Evolutionary conservation across 176 grass and related monocot species (phyloP), one percentile per base, ranked within the genome.

Genomic region (Otatea glauca): DNA sequence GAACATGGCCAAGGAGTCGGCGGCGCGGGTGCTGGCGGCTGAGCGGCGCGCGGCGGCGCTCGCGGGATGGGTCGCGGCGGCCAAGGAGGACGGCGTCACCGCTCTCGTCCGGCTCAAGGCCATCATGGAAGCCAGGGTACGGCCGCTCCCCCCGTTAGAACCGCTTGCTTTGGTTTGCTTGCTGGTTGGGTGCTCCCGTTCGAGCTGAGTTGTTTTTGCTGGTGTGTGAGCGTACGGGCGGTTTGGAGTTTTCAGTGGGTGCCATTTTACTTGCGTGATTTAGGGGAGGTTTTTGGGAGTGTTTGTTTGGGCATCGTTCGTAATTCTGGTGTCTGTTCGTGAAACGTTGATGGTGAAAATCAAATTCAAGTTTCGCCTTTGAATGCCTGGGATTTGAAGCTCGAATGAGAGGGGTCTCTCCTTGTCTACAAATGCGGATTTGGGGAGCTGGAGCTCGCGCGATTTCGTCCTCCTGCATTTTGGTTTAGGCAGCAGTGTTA

Each of bases 1-100:
- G 53, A 94, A 93, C 86, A 93, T 90, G 62, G 90, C 88, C 77
- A 86, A 87, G 85, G 95, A 94, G 81, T 94, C 92, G 66, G 95
- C 95, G 48, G 90, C 92, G 55, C 90, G 95, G 88, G 90, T 94
- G 81, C 89, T 97, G 84, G 81, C 92, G 78, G 86, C 87, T 84
- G 95, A 97, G 86, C 87, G 84, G 10, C 88, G 91, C 81, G 82
- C 84, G 32, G 53, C 87, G 27, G 71, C 37, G 62, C 74, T 86
- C 60, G 66, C 74, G 43, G 83, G 59, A 5, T 74, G 72, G 48
- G 44, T 86, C 24, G 68, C 58, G 23, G 65, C 78, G 15, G 84
- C 87, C 41, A 94, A 82, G 84, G 92, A 91, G 4, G 81, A 94
- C 51, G 87, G 86, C 83, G 70, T 92, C 63, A 84, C 84, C 27